A percentile compares a stretch with the other conserved stretches of the same genome.
Evolutionary conservation across 345 rosid genomes (phyloP).

Genomic region (Carallia pectinifolia): DNA sequence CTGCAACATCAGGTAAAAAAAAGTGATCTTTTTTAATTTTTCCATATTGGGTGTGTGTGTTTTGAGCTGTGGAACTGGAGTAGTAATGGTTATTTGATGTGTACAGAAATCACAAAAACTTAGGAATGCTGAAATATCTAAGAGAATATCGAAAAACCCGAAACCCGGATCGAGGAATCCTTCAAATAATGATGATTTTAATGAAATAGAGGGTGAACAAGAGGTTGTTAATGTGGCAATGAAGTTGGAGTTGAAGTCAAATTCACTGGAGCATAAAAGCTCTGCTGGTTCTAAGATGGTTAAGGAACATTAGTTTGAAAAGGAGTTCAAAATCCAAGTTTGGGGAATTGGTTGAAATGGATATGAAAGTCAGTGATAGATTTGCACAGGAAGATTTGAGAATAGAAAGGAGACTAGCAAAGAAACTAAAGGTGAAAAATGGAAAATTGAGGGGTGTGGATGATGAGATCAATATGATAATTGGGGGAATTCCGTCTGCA

Average conservation of each 20-base stretch:
- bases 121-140: slow-evolving; percentile 23
- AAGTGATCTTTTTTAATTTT: not conserved
- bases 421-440: slow-evolving; percentile 75
- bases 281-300: slow-evolving; percentile 28
- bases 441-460: slow-evolving; percentile 64
- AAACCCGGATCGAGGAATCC: slow-evolving; percentile 22
- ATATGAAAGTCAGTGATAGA: slow-evolving; percentile 24
- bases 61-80: not conserved
- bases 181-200: not conserved
- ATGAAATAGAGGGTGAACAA: slow-evolving; percentile 12
- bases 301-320: slow-evolving; percentile 35
- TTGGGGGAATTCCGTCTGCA: slow-evolving; percentile 49
- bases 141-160: slow-evolving; percentile 1
- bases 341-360: slow-evolving; percentile 70
- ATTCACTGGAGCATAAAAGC: not conserved
- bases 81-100: slow-evolving; percentile 8
- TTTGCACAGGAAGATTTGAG: slow-evolving; percentile 53
- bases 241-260: slow-evolving; percentile 3
- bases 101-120: slow-evolving; percentile 45
- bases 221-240: not conserved
- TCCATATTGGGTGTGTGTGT: not conserved
- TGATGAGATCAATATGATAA: slow-evolving; percentile 55
- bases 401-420: slow-evolving; percentile 78
- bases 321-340: slow-evolving; percentile 54
- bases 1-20: slow-evolving; percentile 51